A percentile compares a stretch with the other conserved stretches of the same genome.
Evolutionary conservation across 2,329 filamentous ascomycete genomes (phyloP).

Genomic region (Penicillium sumatraense): DNA sequence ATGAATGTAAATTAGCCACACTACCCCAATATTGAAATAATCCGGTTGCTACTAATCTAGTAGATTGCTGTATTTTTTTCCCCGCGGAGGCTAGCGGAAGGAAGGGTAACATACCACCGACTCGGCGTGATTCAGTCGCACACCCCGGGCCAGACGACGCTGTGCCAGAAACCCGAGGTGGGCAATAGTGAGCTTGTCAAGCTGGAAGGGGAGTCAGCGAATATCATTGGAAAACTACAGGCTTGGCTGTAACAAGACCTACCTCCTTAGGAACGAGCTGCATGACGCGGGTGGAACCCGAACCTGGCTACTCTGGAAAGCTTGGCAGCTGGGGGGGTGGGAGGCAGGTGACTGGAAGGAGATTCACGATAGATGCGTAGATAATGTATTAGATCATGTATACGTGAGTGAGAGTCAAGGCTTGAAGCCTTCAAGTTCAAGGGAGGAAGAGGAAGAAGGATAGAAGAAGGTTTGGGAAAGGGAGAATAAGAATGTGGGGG

Average conservation of each 20-base stretch:
- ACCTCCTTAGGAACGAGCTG: constrained; percentile 55
- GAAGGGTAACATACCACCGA: constrained; percentile 64
- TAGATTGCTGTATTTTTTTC: neutral
- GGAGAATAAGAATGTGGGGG: constrained; percentile 24
- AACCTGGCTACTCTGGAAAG: constrained; percentile 7
- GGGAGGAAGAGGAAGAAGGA: neutral
- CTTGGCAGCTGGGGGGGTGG: constrained; percentile 21
- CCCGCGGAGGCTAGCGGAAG: neutral
- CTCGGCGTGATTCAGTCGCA: constrained; percentile 88
- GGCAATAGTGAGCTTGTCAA: constrained; percentile 94
- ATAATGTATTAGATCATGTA: too few species aligned
- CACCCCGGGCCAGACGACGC: constrained; percentile 81
- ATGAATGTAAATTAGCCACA: constrained; percentile 2
- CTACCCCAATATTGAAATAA: neutral
- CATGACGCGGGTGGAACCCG: constrained; percentile 39
- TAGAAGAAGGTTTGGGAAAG: neutral
- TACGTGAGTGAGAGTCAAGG: too few species aligned
- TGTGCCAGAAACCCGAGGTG: constrained; percentile 88
- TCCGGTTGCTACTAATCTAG: too few species aligned
- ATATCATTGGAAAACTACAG: constrained; percentile 2
- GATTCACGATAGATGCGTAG: too few species aligned
- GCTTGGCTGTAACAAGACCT: constrained; percentile 15
- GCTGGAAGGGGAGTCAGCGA: constrained; percentile 54
- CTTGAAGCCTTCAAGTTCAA: neutral
- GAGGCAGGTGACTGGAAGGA: too few species aligned